Evolutionary conservation across 345 rosid genomes (phyloP), one percentile per base, ranked within the genome.

Genomic region (Rhodamnia rubescens): DNA sequence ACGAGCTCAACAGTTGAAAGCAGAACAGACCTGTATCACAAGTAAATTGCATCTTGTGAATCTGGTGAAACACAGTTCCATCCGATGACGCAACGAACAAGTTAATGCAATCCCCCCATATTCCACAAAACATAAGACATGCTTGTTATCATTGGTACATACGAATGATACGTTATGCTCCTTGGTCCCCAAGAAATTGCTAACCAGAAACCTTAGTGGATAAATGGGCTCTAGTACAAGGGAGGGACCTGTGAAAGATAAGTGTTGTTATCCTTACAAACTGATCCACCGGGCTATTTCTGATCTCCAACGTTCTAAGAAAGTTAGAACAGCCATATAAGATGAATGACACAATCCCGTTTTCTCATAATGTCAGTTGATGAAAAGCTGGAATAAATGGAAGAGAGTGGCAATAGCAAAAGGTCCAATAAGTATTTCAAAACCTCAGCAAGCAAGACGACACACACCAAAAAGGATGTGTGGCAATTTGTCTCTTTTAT

Each of bases 161-260:
- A 32, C 16, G 24, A 42, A 32, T 18, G 47, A 18, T 0, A 0
- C 0, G 1, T 8, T 11, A 69, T 18, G 78, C 0, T 4, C 47
- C 24, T 29, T 4, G 12, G 21, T 32, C 22, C 44, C 24, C 22
- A 1, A 32, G 0, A 0, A 69, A 32, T 69, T 69, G 78, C 78
- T 32, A 36, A 69, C 32, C 24, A 0, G 18, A 32, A 69, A 16
- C 24, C 2, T 1, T 2, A 4, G 1, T 0, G 26, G 5, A 69
- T 8, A 36, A 69, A 69, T 69, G 24, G 78, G 47, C 24, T 32
- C 2, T 59, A n/a, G 0, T 58, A n/a, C 0, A 0, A n/a, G 69
- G 36, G 74, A n/a, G 9, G 69, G 36, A 58, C 8, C 18, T 1
- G 36, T 0, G 1, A n/a, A n/a, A 59, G 36, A n/a, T n/a, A 0